These are phyloP conservation scores for Chrysopogon serrulatus DNA, from an alignment of 176 grass and related monocot genomes.

Conservation along the genomic window DNA sequence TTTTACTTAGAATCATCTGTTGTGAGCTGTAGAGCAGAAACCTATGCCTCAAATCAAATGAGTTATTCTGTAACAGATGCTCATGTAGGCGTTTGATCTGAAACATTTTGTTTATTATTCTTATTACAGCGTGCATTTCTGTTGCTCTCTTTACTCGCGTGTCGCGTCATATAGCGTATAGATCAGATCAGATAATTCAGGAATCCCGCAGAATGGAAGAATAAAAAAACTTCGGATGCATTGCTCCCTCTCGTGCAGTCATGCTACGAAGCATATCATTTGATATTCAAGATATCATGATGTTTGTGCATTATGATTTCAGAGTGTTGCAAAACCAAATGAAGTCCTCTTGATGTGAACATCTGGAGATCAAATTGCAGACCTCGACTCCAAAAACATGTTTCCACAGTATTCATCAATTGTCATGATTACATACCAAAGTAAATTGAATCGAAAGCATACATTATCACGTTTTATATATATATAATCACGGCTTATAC, in stretches of 20 bases:
- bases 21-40: background rate
- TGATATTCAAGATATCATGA: background rate
- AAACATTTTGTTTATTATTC: background rate
- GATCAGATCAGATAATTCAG: background rate
- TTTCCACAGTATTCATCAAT: conserved; percentile 31
- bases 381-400: conserved; percentile 4
- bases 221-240: background rate
- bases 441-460: conserved; percentile 24
- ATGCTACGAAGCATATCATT: background rate
- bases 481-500: conserved; percentile 25
- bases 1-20: conserved; percentile 15
- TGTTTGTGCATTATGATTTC: background rate
- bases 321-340: background rate
- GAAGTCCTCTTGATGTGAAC: background rate
- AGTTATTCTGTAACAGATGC: conserved; percentile 5
- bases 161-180: background rate
- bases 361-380: background rate
- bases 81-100: conserved; percentile 8
- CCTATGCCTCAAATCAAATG: background rate
- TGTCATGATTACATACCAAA: conserved; percentile 36
- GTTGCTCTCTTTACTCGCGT: background rate
- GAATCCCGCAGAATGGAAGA: background rate
- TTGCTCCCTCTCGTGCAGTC: too few species aligned
- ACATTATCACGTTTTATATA: conserved; percentile 37
- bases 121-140: background rate